Percentiles rank a stretch among this genome's conserved stretches.
These are phyloP conservation scores for Trichophaea hybrida DNA, from an alignment of 2,329 filamentous ascomycete species.

Conservation along the genomic window DNA sequence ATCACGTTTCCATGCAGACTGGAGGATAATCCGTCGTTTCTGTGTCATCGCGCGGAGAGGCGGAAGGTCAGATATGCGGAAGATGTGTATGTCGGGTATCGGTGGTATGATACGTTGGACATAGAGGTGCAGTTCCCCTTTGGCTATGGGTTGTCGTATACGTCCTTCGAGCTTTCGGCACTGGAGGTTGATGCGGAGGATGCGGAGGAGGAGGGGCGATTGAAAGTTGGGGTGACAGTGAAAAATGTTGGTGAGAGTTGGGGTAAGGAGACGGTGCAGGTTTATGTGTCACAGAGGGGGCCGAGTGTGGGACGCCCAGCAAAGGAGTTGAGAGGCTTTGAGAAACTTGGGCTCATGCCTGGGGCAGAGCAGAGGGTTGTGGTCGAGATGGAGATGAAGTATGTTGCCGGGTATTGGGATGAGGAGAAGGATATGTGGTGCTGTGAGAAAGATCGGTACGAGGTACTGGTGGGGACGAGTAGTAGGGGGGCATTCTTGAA, in stretches of 20 bases:
- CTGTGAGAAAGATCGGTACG: too few relatives aligned
- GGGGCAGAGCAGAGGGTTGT: too few relatives aligned
- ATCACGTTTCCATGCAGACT: conserved; percentile 54
- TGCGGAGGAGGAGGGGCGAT: conserved; percentile 16
- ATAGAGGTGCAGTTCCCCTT: conserved; percentile 58
- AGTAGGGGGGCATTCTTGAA: too few relatives aligned
- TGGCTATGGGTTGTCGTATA: conserved; percentile 67
- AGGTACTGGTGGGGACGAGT: too few relatives aligned
- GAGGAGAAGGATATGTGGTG: too few relatives aligned
- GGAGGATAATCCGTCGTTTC: conserved; percentile 59
- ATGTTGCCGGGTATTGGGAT: too few relatives aligned
- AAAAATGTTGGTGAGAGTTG: conserved; percentile 27
- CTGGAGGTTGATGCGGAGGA: conserved; percentile 22
- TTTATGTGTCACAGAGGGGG: conserved; percentile 14
- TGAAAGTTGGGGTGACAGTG: conserved; percentile 25
- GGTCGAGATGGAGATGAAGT: too few relatives aligned
- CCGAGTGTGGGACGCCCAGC: conserved; percentile 10
- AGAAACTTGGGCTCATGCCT: too few relatives aligned
- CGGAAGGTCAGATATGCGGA: conserved; percentile 63
- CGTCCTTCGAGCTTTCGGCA: conserved; percentile 40
- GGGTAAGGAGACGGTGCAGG: conserved; percentile 27
- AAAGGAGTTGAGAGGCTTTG: background rate
- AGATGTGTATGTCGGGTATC: conserved; percentile 67
- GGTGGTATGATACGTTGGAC: conserved; percentile 61
- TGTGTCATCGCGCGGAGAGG: conserved; percentile 53